Base-by-base conservation (phyloP, 2,329 filamentous ascomycete species). In the Botrytis medusae region DNA sequence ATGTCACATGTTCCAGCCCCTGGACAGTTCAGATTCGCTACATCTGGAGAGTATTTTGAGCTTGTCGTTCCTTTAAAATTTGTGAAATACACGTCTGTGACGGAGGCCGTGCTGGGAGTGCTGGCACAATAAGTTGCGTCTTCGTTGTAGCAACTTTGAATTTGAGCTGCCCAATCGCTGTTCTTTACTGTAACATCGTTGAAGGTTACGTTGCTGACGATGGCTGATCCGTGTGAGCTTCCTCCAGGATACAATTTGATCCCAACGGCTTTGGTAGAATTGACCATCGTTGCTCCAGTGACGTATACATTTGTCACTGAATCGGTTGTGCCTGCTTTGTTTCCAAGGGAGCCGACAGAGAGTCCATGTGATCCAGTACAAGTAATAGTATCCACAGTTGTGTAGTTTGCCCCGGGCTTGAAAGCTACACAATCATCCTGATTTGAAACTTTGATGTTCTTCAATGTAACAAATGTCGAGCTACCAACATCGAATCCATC, bases 381-480 rank as follows among this genome's bases (percentile, higher is more conserved):
- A 54, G 81, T 83, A 37, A 86, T 81, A 6, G 79, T 79, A 25
- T 80, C 77, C 8, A 86, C 83, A 3, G 81, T 82, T 37, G 84
- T 79, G 62, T 83, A 82, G 71, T 86, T 77, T 84, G 81, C 84
- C 65, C 87, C 87, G 1, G 85, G 86, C 81, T 89, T 89, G 77
- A 89, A 81, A 40, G 87, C 87, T 22, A 89, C 80, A 77, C 87
- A 89, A 78, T 89, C 87, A 72, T 89, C 87, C 79, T 89, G 87
- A 80, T 89, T 89, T 78, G 85, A 83, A 72, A 89, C 82, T 69
- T 80, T 83, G 37, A 85, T 85, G 57, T 85, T 84, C 70, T 81
- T 83, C 77, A 89, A 86, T 64, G 82, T 84, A 42, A 88, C 81
- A 59, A 83, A 83, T n/a, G 80, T 82, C 25, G 82, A 84, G 51